Base-by-base conservation (phyloP, 139 green algal species). In the Pleodorina starrii region DNA sequence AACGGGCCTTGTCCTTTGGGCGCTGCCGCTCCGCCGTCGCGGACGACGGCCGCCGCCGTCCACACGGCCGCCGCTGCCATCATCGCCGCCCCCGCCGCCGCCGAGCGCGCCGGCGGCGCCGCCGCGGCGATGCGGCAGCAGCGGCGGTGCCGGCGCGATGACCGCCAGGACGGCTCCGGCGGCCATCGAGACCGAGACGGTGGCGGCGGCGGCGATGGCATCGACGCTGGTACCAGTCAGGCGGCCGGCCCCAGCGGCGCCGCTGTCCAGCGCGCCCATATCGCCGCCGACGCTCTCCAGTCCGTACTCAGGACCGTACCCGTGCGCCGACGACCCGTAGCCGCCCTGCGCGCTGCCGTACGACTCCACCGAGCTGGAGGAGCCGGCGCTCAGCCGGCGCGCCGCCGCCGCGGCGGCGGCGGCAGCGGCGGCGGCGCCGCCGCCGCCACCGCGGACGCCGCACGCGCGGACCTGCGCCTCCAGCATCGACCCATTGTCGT, bases 231-330 rank as follows among this genome's bases (percentile, higher is more conserved):
- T n/a, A n/a, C n/a, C n/a, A n/a, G n/a, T n/a, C n/a, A n/a, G n/a
- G n/a, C 7, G 1, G 68, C 35, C 36, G 35, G 19, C 38, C 1
- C 35, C 32, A 44, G 32, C 68, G 35, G 7, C 11, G 14, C 36
- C 21, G 35, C 68, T 23, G 38, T 85, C 78, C 1, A 85, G 78
- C 0, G 78, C 51, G 38, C 78, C 78, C 51, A 38, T 72, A 51
- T 85, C 78, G 21, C 78, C 78, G 2, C 78, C 78, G 5, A 73
- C 35, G 36, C 36, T 73, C 35, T 85, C 78, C 54, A 85, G 38
- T 11, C 78, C 78, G 78, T 85, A 85, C 78, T 85, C 78, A 23
- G 78, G 78, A 0, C 78, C 78, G 78, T 85, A 85, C 17, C 78
- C 50, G 14, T 76, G 68, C 17, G 32, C 68, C 5, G 68, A 46